phyloP scores from a whole-genome alignment of 2,329 filamentous ascomycete genomes.

The Pseudocercospora eumusae region DNA sequence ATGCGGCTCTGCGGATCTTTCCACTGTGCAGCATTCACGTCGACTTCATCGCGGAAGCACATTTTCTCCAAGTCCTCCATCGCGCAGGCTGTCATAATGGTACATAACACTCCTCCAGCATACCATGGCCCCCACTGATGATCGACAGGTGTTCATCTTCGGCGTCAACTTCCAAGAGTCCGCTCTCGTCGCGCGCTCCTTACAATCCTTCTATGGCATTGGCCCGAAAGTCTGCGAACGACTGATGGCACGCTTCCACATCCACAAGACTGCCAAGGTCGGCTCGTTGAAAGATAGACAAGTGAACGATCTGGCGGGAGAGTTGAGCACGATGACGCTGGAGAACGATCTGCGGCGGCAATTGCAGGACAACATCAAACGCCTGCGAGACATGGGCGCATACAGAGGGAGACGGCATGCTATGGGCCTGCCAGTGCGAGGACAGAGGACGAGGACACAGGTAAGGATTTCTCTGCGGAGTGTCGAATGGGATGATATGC shows the following conservation, averaged over 20 bases:
- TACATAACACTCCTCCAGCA: not conserved
- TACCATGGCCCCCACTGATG: not conserved
- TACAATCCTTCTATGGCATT: constrained; percentile 84
- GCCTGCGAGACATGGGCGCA: constrained; percentile 85
- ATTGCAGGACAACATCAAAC: constrained; percentile 79
- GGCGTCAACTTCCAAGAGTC: constrained; percentile 82
- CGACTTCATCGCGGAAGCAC: constrained; percentile 6
- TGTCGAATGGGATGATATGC: constrained; percentile 4
- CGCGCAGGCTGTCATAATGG: constrained; percentile 19
- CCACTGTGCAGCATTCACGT: constrained; percentile 10
- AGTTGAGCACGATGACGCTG: constrained; percentile 88
- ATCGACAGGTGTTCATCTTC: constrained; percentile 63
- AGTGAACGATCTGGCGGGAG: constrained; percentile 77
- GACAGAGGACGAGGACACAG: constrained; percentile 83
- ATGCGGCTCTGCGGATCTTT: constrained; percentile 15
- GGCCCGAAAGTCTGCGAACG: constrained; percentile 68
- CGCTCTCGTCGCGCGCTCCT: constrained; percentile 68
- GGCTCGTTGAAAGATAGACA: constrained; percentile 74
- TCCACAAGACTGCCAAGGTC: constrained; percentile 79
- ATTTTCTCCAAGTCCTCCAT: constrained; percentile 11
- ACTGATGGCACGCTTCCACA: constrained; percentile 84
- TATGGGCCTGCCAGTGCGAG: constrained; percentile 86
- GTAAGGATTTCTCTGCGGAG: constrained; percentile 42
- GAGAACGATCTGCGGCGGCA: constrained; percentile 82
- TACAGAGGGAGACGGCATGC: constrained; percentile 89